Conservation (phyloP, 768 basidiomycete genomes). For the Collybiopsis confluens region DNA sequence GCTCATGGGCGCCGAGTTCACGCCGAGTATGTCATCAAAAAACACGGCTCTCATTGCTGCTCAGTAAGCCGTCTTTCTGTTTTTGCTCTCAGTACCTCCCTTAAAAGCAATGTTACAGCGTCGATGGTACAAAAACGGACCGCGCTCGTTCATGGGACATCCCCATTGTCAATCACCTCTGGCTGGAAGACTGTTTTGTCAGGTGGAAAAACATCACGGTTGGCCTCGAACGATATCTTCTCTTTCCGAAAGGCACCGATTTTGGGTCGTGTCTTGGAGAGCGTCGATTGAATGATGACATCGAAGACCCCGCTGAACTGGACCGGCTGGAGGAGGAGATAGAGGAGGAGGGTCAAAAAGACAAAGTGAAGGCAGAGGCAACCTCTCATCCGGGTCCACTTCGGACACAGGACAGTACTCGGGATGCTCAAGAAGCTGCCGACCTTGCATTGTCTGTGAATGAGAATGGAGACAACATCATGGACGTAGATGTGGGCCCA, state of each 20-base stretch:
- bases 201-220: conserved; percentile 71
- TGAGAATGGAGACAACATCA: conserved; percentile 4
- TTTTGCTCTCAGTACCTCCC: conserved; percentile 5
- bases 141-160: conserved; percentile 80
- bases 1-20: conserved; percentile 75
- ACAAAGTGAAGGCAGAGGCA: conserved; percentile 1
- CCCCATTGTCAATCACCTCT: conserved; percentile 83
- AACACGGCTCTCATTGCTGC: conserved; percentile 86
- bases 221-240: conserved; percentile 61
- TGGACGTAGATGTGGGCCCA: neutral
- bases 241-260: conserved; percentile 65
- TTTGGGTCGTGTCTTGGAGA: conserved; percentile 46
- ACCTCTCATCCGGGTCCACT: neutral
- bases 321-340: conserved; percentile 12
- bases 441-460: conserved; percentile 14
- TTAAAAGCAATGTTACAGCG: conserved; percentile 19
- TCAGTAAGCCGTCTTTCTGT: conserved; percentile 46
- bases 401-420: conserved; percentile 17
- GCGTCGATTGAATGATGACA: conserved; percentile 30
- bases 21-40: conserved; percentile 70
- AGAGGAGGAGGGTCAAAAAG: conserved; percentile 10
- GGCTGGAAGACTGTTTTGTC: conserved; percentile 88
- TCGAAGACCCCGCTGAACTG: conserved; percentile 16
- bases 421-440: conserved; percentile 21
- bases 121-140: conserved; percentile 55